phyloP scores from a whole-genome alignment of 257 asterid genomes.

The Nicotiana attenuata region DNA sequence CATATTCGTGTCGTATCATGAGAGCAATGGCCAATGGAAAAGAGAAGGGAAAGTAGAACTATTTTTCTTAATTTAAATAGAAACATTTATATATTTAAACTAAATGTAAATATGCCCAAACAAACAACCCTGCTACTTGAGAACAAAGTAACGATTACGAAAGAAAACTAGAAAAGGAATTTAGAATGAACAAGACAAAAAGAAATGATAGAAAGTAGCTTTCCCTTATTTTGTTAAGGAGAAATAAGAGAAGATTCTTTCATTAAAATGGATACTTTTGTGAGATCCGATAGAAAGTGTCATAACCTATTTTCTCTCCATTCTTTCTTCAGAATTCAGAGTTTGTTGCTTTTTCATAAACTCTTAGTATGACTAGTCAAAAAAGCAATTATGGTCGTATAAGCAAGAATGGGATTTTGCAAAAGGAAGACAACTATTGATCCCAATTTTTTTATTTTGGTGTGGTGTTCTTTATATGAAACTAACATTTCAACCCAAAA shows the following conservation, averaged over 20 bases:
- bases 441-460: too few relatives aligned
- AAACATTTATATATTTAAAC: too few relatives aligned
- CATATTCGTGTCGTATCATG: too few relatives aligned
- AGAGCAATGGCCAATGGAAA: too few relatives aligned
- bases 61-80: too few relatives aligned
- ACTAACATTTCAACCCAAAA: too few relatives aligned
- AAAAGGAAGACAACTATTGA: too few relatives aligned
- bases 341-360: background rate
- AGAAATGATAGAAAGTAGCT: background rate
- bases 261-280: background rate
- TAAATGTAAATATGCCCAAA: background rate
- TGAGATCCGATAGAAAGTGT: background rate
- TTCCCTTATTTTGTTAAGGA: background rate
- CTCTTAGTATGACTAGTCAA: background rate
- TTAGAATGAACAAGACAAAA: background rate
- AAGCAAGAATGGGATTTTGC: background rate
- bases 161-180: background rate
- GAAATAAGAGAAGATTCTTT: background rate
- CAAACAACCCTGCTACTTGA: background rate
- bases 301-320: background rate
- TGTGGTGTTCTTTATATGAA: too few relatives aligned
- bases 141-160: background rate
- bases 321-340: background rate
- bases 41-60: too few relatives aligned
- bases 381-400: background rate